Base-by-base conservation (phyloP, 169 alveolate genomes). In the Neospora caninum region DNA sequence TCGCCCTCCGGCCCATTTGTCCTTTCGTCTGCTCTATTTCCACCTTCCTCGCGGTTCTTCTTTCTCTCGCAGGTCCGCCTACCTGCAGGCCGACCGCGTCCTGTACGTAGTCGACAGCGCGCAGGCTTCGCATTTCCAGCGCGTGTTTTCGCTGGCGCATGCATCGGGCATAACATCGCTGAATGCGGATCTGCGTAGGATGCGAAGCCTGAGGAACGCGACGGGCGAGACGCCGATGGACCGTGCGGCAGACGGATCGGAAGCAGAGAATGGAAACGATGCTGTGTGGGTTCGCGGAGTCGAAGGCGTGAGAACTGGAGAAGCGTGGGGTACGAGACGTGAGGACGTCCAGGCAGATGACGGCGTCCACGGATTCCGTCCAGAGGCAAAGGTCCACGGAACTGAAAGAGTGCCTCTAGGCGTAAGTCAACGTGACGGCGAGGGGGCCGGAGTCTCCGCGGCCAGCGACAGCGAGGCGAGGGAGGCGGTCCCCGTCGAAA, bases 41-140 rank as follows among this genome's bases (percentile, higher is more conserved):
- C 58, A 49, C 22, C 58, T 4, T 49, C 58, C 13, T 13, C 13
- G 73, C n/a, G 34, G 4, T 16, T 27, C n/a, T 64, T 27, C 73
- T 64, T 9, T 64, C 34, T 22, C 98, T 99, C 73, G 94, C 98
- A 78, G 96, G 96, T 80, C 97, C 97, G 78, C 93, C 99, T 92
- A 49, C 20, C 53, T 36, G 58, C n/a, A 53, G 36, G 92, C 92
- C 2, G 83, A 98, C 89, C 96, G 99, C 98, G 42, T 98, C 38
- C 98, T 99, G 70, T 98, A 99, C 94, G 98, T 99, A 34, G 98
- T 99, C 42, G 99, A 99, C 95, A 94, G 95, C 73, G 99, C 99
- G 18, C 99, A 99, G 95, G 96, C 95, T 73, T 97, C 97, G 36
- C 99, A 99, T 96, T 99, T 99, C 93, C 94, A 96, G 94, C 96